These are phyloP conservation scores for Thermoascus crustaceus DNA, from an alignment of 2,329 filamentous ascomycete species.

Conservation along the genomic window DNA sequence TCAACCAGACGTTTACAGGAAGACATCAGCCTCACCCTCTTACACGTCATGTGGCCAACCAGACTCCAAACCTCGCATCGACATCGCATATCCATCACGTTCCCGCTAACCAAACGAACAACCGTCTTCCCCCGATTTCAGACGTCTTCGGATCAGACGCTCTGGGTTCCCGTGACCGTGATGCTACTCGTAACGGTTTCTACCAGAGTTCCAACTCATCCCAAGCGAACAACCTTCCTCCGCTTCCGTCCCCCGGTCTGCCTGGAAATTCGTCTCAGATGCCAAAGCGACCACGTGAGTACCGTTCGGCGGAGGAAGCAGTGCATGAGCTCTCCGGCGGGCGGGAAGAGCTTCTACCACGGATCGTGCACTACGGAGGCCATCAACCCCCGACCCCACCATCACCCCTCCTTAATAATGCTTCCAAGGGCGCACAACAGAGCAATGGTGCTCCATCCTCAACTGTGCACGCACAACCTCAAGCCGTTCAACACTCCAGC, in stretches of 20 bases:
- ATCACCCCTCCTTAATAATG: constrained; percentile 47
- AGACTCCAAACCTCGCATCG: constrained; percentile 71
- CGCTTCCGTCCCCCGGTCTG: constrained; percentile 72
- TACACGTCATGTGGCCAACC: constrained; percentile 70
- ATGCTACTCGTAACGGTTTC: constrained; percentile 25
- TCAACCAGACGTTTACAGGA: constrained; percentile 92
- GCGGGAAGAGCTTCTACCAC: constrained; percentile 84
- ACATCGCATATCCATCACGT: constrained; percentile 87
- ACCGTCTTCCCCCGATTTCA: constrained; percentile 84
- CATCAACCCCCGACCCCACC: constrained; percentile 90
- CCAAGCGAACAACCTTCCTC: constrained; percentile 57
- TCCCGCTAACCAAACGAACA: constrained; percentile 79
- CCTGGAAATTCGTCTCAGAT: constrained; percentile 47
- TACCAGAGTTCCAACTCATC: constrained; percentile 53
- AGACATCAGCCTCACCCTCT: constrained; percentile 69
- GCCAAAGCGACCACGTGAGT: constrained; percentile 65
- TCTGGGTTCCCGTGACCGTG: constrained; percentile 42
- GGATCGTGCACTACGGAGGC: constrained; percentile 89
- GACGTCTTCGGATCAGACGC: constrained; percentile 83
- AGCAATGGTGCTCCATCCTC: constrained; percentile 47
- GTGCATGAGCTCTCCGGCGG: constrained; percentile 84
- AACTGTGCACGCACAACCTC: constrained; percentile 55
- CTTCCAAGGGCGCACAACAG: constrained; percentile 20
- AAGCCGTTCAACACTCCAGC: constrained; percentile 26
- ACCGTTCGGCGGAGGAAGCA: constrained; percentile 91